phyloP scores from a whole-genome alignment of 305 asterid genomes.

The Solanum hybrid region DNA sequence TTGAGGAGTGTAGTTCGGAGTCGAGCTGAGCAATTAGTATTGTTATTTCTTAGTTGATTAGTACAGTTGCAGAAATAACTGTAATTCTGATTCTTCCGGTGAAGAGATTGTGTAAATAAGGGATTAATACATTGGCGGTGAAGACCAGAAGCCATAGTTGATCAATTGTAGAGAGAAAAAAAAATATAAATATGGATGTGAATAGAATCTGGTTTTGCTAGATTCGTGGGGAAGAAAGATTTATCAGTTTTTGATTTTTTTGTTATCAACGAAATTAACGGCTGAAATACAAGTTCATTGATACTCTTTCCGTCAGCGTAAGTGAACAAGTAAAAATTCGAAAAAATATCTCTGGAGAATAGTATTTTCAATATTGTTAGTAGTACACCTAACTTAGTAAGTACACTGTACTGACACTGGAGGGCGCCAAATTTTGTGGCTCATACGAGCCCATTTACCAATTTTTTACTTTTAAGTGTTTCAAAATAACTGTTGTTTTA shows the following conservation, averaged over 20 bases:
- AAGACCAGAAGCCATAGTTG: conserved; percentile 15
- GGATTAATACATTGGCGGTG: conserved; percentile 5
- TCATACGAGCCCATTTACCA: background rate
- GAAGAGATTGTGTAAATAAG: conserved; percentile 5
- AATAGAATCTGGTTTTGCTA: background rate
- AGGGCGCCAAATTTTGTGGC: background rate
- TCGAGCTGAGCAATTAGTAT: conserved; percentile 9
- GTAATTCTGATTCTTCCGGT: background rate
- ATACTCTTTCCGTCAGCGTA: background rate
- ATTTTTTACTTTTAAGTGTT: background rate
- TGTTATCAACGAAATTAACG: conserved; percentile 15
- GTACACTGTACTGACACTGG: too few species aligned
- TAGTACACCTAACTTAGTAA: background rate
- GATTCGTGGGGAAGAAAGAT: background rate
- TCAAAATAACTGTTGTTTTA: too few species aligned
- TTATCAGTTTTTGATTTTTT: background rate
- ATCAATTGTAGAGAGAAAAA: background rate
- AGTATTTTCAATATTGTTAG: background rate
- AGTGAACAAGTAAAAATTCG: background rate
- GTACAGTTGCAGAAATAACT: background rate
- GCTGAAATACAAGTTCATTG: conserved; percentile 1
- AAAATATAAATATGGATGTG: background rate
- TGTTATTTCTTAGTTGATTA: background rate
- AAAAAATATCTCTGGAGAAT: too few species aligned
- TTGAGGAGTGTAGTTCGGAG: conserved; percentile 5